These are phyloP conservation scores for Xerocomellus intermedius DNA, from an alignment of 768 basidiomycete genomes.

Conservation along the genomic window DNA sequence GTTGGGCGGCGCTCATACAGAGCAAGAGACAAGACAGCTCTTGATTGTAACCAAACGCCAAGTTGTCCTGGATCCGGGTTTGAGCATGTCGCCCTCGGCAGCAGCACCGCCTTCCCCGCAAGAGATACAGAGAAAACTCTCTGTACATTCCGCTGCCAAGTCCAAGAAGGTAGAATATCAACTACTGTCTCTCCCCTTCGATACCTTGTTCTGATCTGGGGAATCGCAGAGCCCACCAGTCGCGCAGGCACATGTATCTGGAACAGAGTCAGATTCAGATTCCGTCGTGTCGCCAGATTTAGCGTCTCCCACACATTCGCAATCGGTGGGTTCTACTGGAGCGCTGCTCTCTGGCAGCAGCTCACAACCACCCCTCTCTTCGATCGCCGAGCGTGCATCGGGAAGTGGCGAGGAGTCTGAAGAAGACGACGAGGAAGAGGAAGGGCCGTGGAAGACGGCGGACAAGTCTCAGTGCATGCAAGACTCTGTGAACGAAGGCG, in stretches of 20 bases:
- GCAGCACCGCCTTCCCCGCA: constrained; percentile 74
- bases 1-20: constrained; percentile 8
- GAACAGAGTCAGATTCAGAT: constrained; percentile 87
- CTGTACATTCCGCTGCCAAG: constrained; percentile 62
- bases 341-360: constrained; percentile 31
- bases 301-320: constrained; percentile 35
- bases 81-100: constrained; percentile 28
- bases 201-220: constrained; percentile 16
- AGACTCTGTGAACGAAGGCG: constrained; percentile 59
- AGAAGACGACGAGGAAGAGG: constrained; percentile 68
- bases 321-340: constrained; percentile 35
- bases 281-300: constrained; percentile 60
- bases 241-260: constrained; percentile 48
- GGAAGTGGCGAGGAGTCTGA: constrained; percentile 78
- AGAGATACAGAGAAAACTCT: constrained; percentile 84
- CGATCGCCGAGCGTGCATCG: constrained; percentile 73
- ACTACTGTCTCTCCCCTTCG: neutral
- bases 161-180: constrained; percentile 44
- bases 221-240: constrained; percentile 30
- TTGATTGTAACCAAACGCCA: constrained; percentile 14
- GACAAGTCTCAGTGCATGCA: constrained; percentile 43
- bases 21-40: constrained; percentile 1
- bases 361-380: constrained; percentile 57
- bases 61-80: constrained; percentile 7
- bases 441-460: constrained; percentile 61